Evolutionary conservation across 1,284 basidiomycete species (phyloP), one percentile per base, ranked within the genome.

Genomic region (Rhodotorula sp.): DNA sequence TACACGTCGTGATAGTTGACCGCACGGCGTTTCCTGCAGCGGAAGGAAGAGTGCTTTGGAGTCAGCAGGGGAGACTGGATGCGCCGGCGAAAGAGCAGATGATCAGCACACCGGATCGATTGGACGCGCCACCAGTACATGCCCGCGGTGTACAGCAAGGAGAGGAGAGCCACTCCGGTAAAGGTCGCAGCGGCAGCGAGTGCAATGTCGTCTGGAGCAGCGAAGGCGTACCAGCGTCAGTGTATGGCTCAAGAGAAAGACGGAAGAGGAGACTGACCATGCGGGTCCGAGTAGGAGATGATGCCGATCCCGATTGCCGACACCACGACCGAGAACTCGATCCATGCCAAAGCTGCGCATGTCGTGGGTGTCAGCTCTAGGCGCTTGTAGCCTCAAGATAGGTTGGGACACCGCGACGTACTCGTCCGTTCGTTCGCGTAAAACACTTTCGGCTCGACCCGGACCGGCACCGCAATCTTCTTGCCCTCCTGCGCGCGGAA

Each of bases 401-500:
- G 24, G n/a, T 6, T 12, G 37, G 37, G 14, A 42, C 37, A 12
- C 10, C 14, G 42, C 12, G 29, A 45, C 71, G 59, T 60, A 72
- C 74, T 76, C 6, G 93, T 95, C 69, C 93, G 85, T 81, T 97
- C 95, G 59, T 91, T 91, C 5, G 95, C 95, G 80, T 98, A 99
- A 80, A 96, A 96, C 12, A 96, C 94, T 83, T 99, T 99, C 49
- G 95, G 95, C 82, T 99, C 95, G 67, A 99, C 87, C 63, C 95
- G 87, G 46, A 99, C 89, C 48, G 95, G 95, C 2, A 99, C 87
- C 1, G 93, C 87, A 69, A 99, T 94, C 74, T 87, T 86, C 84
- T 97, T 98, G 26, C 95, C 95, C 58, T 86, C 83, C 2, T 91
- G 89, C 4, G 95, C 94, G 33, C 81, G 84, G 87, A 93, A 93